Evolutionary conservation across 129 eudicot species (phyloP).

Genomic region (Ambrosia trifida): DNA sequence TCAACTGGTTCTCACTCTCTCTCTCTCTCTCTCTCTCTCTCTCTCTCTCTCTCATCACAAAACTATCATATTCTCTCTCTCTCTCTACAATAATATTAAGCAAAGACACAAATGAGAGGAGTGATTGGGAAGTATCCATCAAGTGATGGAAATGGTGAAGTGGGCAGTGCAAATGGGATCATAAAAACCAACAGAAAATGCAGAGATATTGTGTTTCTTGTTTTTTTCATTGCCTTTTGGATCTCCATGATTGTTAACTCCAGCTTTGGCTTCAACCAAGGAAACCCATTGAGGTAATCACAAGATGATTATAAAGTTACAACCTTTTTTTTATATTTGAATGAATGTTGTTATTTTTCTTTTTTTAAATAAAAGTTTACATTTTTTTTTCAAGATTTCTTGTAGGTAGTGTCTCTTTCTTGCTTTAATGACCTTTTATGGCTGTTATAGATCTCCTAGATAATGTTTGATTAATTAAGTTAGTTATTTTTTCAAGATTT

Average conservation of each 20-base stretch:
- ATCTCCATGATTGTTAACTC: constrained; percentile 96
- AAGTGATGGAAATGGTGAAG: constrained; percentile 61
- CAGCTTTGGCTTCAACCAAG: constrained; percentile 91
- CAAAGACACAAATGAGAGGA: constrained; percentile 59
- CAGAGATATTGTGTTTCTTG: constrained; percentile 84
- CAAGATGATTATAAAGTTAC: neutral
- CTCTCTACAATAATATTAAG: constrained; percentile 29
- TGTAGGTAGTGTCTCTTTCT: constrained; percentile 18
- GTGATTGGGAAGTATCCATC: constrained; percentile 79
- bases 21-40: constrained; percentile 31
- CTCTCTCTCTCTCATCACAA: constrained; percentile 39
- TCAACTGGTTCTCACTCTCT: constrained; percentile 8
- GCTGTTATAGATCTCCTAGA: constrained; percentile 20
- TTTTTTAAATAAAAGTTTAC: neutral
- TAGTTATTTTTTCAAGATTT: neutral
- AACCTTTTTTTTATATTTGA: constrained; percentile 11
- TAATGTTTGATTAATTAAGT: constrained; percentile 9
- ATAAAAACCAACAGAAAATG: constrained; percentile 88
- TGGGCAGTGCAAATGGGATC: constrained; percentile 52
- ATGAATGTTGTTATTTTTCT: constrained; percentile 15
- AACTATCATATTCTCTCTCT: constrained; percentile 28
- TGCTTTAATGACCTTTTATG: constrained; percentile 10
- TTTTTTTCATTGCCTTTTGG: constrained; percentile 90
- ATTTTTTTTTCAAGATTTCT: constrained; percentile 24
- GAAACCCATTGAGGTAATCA: constrained; percentile 83